Base-by-base conservation (phyloP, 2,329 filamentous ascomycete species). In the Colletotrichum australisinense region DNA sequence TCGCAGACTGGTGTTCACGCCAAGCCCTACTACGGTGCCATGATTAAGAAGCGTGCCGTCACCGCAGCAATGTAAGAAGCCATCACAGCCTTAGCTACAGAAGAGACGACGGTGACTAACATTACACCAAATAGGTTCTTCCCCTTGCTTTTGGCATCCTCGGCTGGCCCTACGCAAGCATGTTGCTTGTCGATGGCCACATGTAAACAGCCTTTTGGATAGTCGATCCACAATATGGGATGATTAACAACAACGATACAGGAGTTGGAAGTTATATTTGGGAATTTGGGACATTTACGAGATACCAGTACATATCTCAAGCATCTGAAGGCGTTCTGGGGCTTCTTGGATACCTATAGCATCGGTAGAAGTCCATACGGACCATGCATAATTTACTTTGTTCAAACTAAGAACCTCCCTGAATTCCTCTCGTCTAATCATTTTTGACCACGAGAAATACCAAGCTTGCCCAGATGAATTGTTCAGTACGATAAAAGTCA, bases 21-120 rank as follows among this genome's bases (percentile, higher is more conserved):
- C 30, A 79, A 80, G 69, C 79, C 79, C 28, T 84, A 85, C 79
- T 86, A 83, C 78, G 79, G 78, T 71, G 80, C 79, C 66, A 79
- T 83, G 63, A 22, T 81, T 60, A 82, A 80, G 77, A 75, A 65
- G 65, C 74, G 80, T 5, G 76, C 80, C 24, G 78, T 63, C 49
- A 75, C 75, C 53, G 76, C 79, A 55, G 74, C 76, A 8, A 73
- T 86, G 84, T 86, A 83, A 75, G 83, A 78, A 65, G 42, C 5
- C 5, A 35, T 24, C 30, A 26, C 4, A 26, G 24, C 1, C 62
- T 24, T n/a, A 24, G 1, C n/a, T 16, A 9, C 42, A 52, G 16
- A 12, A 9, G 14, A 24, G 14, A 38, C 16, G 26, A 22, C 9
- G 55, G 32, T 9, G 24, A 42, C 63, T 74, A 64, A 74, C 69